phyloP scores from a whole-genome alignment of 768 basidiomycete genomes.

The Saitozyma sp. region DNA sequence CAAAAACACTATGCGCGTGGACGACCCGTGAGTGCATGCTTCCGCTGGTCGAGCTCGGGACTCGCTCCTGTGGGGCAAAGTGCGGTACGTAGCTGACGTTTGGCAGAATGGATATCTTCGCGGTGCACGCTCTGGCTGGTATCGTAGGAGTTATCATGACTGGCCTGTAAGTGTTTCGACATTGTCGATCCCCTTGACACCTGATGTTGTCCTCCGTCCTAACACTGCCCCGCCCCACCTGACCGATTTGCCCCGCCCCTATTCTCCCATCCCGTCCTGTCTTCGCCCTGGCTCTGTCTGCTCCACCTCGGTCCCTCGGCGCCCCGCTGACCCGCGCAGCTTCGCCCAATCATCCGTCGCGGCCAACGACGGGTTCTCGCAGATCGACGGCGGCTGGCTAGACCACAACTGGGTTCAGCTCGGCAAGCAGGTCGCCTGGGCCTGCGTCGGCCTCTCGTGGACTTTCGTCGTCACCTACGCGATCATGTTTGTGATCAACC shows the following conservation, averaged over 20 bases:
- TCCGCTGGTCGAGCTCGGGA: slow-evolving; percentile 15
- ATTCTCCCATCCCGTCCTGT: too few relatives aligned
- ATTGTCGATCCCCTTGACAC: not conserved
- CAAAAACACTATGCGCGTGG: slow-evolving; percentile 65
- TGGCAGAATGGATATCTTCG: slow-evolving; percentile 71
- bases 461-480: slow-evolving; percentile 50
- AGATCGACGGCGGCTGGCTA: slow-evolving; percentile 78
- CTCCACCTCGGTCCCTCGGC: too few relatives aligned
- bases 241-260: not conserved
- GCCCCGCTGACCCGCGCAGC: slow-evolving; percentile 3
- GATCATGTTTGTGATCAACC: slow-evolving; percentile 67
- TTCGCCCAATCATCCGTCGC: slow-evolving; percentile 79
- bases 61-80: not conserved
- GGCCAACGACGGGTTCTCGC: slow-evolving; percentile 69
- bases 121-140: slow-evolving; percentile 56
- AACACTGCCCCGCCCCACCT: not conserved
- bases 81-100: slow-evolving; percentile 17
- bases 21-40: slow-evolving; percentile 37
- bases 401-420: slow-evolving; percentile 65
- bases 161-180: slow-evolving; percentile 56
- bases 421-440: slow-evolving; percentile 71
- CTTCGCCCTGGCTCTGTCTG: too few relatives aligned
- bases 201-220: not conserved
- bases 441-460: slow-evolving; percentile 50
- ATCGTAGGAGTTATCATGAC: slow-evolving; percentile 64